Evolutionary conservation across 805 yeast genomes (phyloP).

Genomic region (Candida suzukii): DNA sequence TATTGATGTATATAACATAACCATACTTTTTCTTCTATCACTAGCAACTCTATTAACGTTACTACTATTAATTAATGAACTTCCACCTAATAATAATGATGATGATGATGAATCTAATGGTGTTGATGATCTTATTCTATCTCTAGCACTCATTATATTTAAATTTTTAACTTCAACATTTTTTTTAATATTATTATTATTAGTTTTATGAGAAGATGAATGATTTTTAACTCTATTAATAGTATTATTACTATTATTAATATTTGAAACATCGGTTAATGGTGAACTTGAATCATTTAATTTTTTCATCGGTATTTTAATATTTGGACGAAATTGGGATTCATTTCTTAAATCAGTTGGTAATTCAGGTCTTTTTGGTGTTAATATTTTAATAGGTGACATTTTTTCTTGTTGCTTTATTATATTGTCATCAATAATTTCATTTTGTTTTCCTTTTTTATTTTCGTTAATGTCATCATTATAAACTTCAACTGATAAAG

Average conservation of each 20-base stretch:
- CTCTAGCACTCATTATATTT: not conserved
- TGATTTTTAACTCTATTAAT: too few relatives aligned
- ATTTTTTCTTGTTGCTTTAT: not conserved
- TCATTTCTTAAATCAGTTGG: too few relatives aligned
- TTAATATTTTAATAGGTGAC: not conserved
- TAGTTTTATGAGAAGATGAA: too few relatives aligned
- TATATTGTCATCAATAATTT: not conserved
- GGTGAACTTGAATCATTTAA: too few relatives aligned
- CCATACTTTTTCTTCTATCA: slow-evolving; percentile 1
- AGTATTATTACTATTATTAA: too few relatives aligned
- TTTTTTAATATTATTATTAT: too few relatives aligned
- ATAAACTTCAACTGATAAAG: not conserved
- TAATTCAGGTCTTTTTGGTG: too few relatives aligned
- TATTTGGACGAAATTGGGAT: too few relatives aligned
- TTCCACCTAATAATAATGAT: too few relatives aligned
- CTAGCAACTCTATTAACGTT: not conserved
- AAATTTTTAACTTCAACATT: too few relatives aligned
- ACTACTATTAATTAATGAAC: slow-evolving; percentile 20
- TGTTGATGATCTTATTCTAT: not conserved
- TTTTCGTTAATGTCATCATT: not conserved
- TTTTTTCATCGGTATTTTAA: too few relatives aligned
- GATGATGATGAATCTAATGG: slow-evolving; percentile 28
- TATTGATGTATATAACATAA: not conserved
- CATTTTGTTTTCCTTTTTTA: not conserved
- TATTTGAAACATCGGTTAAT: too few relatives aligned